Percentiles rank a stretch among this genome's conserved stretches.
Conservation (phyloP, 345 rosid genomes). For the Gossypium ekmanianum region DNA sequence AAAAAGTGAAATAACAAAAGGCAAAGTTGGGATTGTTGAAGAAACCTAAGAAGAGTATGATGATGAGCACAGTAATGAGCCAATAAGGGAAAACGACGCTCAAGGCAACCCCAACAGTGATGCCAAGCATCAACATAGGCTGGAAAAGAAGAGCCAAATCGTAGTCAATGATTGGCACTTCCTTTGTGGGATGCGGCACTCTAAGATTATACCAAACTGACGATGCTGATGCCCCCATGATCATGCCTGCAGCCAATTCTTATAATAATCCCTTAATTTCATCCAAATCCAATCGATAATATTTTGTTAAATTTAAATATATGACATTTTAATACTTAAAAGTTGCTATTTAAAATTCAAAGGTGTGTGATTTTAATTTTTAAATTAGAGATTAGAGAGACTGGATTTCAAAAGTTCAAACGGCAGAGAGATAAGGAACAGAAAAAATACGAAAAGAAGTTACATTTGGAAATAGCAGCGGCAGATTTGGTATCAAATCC, state of each 20-base stretch:
- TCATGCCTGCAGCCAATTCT: constrained; percentile 65
- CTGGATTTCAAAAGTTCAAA: no score
- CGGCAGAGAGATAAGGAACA: background rate
- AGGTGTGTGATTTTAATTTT: no score
- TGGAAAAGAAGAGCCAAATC: constrained; percentile 88
- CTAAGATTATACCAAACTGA: constrained; percentile 92
- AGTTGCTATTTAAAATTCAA: no score
- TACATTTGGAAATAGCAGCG: constrained; percentile 96
- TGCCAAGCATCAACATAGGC: constrained; percentile 92
- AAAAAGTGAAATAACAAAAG: background rate
- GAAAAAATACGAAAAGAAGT: background rate
- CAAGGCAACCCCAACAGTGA: constrained; percentile 80
- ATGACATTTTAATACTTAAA: no score
- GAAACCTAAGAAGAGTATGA: constrained; percentile 72
- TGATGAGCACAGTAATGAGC: constrained; percentile 90
- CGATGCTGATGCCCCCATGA: constrained; percentile 92
- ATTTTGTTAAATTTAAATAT: no score
- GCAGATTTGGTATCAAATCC: constrained; percentile 95
- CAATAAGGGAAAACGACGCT: constrained; percentile 96
- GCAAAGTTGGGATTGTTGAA: background rate
- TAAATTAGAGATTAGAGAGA: no score
- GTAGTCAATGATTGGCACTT: constrained; percentile 85
- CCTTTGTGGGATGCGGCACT: constrained; percentile 79
- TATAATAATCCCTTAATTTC: background rate
- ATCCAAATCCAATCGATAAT: no score